Evolutionary conservation across 768 basidiomycete species (phyloP).

Genomic region (Trametes sanguinea): DNA sequence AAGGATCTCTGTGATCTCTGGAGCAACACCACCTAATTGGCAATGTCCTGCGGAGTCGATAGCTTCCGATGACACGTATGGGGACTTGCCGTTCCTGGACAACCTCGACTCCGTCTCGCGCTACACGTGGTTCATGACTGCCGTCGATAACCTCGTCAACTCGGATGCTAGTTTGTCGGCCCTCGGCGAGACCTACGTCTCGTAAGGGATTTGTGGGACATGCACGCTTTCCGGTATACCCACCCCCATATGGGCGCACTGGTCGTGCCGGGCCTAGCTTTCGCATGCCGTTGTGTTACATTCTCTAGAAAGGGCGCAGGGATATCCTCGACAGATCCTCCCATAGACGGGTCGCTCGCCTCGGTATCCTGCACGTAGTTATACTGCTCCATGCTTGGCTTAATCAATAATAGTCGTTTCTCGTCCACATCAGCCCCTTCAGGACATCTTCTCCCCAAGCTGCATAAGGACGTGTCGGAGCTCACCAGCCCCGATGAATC

Average conservation of each 20-base stretch:
- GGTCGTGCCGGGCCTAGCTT: not conserved
- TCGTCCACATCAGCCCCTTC: slow-evolving; percentile 54
- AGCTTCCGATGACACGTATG: too few species aligned
- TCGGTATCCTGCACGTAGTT: not conserved
- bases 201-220: slow-evolving; percentile 1
- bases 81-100: slow-evolving; percentile 35
- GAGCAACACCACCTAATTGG: too few species aligned
- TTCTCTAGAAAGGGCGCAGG: slow-evolving; percentile 3
- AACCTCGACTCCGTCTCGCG: slow-evolving; percentile 26
- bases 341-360: slow-evolving; percentile 1
- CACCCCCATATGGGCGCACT: not conserved
- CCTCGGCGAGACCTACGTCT: slow-evolving; percentile 31
- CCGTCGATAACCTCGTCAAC: slow-evolving; percentile 30
- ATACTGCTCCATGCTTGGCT: not conserved
- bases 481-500: slow-evolving; percentile 90
- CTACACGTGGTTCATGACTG: slow-evolving; percentile 34
- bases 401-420: not conserved
- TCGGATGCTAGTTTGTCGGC: slow-evolving; percentile 24
- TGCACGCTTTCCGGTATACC: not conserved
- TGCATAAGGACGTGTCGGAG: slow-evolving; percentile 82
- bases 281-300: not conserved
- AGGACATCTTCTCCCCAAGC: slow-evolving; percentile 98
- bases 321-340: not conserved
- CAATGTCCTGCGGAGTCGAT: too few species aligned
- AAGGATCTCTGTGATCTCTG: too few species aligned